Base-by-base conservation (phyloP, 2,329 filamentous ascomycete genomes). In the Penicillium fuscoglaucum region DNA sequence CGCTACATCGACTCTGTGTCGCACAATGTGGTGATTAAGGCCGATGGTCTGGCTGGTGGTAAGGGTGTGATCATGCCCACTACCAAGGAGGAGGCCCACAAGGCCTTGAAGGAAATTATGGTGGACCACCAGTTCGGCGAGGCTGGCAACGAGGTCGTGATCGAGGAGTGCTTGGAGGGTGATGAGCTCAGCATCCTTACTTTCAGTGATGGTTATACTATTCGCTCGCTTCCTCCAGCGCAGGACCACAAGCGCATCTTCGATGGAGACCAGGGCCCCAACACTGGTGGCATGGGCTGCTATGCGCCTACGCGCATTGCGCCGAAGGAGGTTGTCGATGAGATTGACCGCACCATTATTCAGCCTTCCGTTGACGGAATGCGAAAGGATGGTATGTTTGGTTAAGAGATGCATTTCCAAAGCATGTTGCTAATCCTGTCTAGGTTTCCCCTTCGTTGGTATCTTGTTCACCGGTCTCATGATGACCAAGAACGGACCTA, bases 281-380 rank as follows among this genome's bases (percentile, higher is more conserved):
- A 98, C 78, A 98, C 95, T 2, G 95, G 93, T 59, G 95, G 95
- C 41, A 98, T 98, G 95, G 95, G 95, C 52, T 96, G 92, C 72
- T 98, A 98, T 76, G 92, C 93, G 17, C 90, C 90, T n/a, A 96
- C 93, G 1, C 89, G 86, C 63, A 88, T 93, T 68, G 87, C 89
- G 31, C 89, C 88, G 0, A 84, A 87, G 52, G 85, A 88, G 61
- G 81, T 96, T n/a, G 83, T 95, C 19, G 88, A 88, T 19, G 83
- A 87, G 60, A 87, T 99, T 61, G 89, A 97, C 72, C 82, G 83
- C 56, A 90, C 89, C 35, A 89, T 97, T 55, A 84, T 98, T n/a
- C 86, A 92, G 73, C 93, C 93, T 7, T 97, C 93, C 2, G 86
- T 98, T 60, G 85, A 91, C 59, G 93, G 92, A 58, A 93, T 98